Evolutionary conservation across 495 filamentous ascomycete species (phyloP), one percentile per base, ranked within the genome.

Genomic region (Viridothelium virens): DNA sequence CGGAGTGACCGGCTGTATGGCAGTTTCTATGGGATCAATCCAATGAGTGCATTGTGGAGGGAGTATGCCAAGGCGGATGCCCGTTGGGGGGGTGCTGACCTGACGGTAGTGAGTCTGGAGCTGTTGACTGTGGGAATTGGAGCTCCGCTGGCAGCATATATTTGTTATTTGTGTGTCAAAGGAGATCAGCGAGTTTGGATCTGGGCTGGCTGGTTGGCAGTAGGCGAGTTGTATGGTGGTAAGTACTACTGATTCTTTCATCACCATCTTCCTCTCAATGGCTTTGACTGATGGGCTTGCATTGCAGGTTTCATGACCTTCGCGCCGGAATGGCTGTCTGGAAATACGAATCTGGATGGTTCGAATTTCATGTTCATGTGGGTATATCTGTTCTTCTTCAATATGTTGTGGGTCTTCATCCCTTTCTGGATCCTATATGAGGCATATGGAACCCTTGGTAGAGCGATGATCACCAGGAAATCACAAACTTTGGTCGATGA

Each of bases 311-410:
- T 89, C 74, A 97, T 97, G 90, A 97, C 93, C 0, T 97, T 97
- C 77, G 87, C 85, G 69, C 93, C 93, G 14, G 93, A 97, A 79
- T 97, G 92, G 92, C 76, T 97, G 65, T 88, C 83, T 3, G 89
- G 86, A 1, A 89, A 81, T 66, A 75, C 84, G 67, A 91, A 91
- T 75, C 80, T 97, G 70, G 87, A 92, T 70, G 88, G 85, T 0
- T 85, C 83, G 66, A 92, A 95, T 70, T 89, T 84, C 68, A 92
- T 97, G 82, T 96, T 92, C 72, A 73, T 88, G 70, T 90, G 90
- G 90, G 78, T 96, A 11, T 96, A 96, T 72, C 77, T 97, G 63
- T 80, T 90, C 70, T 96, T 96, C 78, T 96, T 96, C 79, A 97
- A 97, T 73, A 87, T 81, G 61, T 80, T 96, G 16, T 97, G 92